Base-by-base conservation (phyloP, 2,329 filamentous ascomycete genomes). In the Colletotrichum destructivum region DNA sequence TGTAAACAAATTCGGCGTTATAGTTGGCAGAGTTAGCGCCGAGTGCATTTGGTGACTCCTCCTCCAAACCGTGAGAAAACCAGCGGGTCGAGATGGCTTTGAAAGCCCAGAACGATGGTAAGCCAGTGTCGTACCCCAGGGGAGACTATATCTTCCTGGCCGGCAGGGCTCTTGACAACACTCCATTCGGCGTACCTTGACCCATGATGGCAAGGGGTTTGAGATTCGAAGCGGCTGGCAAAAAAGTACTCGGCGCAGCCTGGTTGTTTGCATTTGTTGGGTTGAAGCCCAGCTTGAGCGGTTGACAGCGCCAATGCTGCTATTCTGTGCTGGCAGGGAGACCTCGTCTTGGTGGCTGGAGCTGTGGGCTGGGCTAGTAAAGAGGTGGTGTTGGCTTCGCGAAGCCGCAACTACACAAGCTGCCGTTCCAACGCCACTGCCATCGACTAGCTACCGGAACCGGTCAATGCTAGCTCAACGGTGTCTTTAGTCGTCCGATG, bases 221-320 rank as follows among this genome's bases (percentile, higher is more conserved):
- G 57, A 52, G 51, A 57, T 59, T 57, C 51, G 46, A 68, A 31
- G 64, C 57, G 57, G 56, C 57, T 57, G 44, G 42, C 11, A 62
- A 68, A 52, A 57, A 57, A 59, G 46, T 16, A 40, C 38, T 57
- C 23, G 57, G 64, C 59, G 16, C 56, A 23, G 38, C 21, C n/a
- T 62, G n/a, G 9, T 23, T 46, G 54, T 31, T 18, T 54, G 23
- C 23, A 16, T 35, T 47, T 42, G 18, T 18, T 38, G 54, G 44
- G 47, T 62, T 38, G 21, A 16, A 18, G 31, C 23, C 16, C 31
- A 4, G 31, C 11, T 12, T 3, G 5, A 46, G 42, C 42, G 9
- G 11, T 26, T 40, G 8, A 8, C 62, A 61, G 55, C 21, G 40
- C 18, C 21, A 21, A 13, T 40, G 51, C 26, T 49, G 42, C 60